Conservation (phyloP, 2,329 filamentous ascomycete genomes). For the Botrytis medusae region DNA sequence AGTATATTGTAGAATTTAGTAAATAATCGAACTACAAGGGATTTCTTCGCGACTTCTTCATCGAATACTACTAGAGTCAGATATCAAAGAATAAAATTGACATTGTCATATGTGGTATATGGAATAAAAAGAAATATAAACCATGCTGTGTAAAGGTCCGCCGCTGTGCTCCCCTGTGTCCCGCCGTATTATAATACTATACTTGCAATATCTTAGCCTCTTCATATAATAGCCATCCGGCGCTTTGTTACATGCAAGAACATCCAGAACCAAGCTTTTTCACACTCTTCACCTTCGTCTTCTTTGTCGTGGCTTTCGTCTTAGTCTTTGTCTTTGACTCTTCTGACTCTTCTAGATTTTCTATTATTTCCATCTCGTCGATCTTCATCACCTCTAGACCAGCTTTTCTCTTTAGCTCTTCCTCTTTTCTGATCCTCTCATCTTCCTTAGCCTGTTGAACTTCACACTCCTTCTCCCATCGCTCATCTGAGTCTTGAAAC, state of each 20-base stretch:
- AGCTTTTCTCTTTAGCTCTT: neutral
- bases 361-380: rapidly evolving
- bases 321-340: neutral
- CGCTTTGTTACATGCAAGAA: neutral
- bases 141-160: neutral
- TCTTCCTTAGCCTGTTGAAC: neutral
- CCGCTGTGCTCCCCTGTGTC: neutral
- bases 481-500: neutral
- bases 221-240: neutral
- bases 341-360: rapidly evolving
- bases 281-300: no score
- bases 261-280: neutral
- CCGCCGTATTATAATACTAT: neutral
- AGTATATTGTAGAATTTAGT: no score
- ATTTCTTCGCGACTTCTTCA: no score
- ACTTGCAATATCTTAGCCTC: neutral
- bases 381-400: no score
- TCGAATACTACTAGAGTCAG: neutral
- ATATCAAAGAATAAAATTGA: no score
- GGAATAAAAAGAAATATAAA: neutral
- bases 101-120: neutral
- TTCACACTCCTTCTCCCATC: conserved; percentile 8
- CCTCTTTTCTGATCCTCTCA: neutral
- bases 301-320: no score
- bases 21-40: neutral